Evolutionary conservation across 176 grass and related monocot species (phyloP).

Genomic region (Cenchrus purpureus): DNA sequence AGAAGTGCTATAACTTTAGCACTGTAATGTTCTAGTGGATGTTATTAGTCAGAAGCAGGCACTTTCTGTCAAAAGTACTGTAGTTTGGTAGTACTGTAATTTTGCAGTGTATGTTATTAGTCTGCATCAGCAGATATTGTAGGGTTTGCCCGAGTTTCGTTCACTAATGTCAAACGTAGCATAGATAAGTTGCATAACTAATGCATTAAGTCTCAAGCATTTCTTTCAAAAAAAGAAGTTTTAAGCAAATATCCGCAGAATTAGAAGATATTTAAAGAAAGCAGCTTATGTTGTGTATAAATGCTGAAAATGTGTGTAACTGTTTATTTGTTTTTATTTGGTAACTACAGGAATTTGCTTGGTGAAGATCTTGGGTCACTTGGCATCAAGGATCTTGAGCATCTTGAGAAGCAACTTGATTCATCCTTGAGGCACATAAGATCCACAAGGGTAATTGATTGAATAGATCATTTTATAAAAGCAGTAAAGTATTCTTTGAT

Average conservation of each 20-base stretch:
- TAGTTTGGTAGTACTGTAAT: neutral
- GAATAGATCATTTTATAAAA: neutral
- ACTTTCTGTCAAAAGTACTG: neutral
- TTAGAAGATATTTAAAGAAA: neutral
- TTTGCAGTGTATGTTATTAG: neutral
- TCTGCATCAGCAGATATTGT: neutral
- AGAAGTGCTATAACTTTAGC: neutral
- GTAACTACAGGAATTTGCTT: slow-evolving; percentile 81
- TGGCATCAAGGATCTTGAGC: slow-evolving; percentile 73
- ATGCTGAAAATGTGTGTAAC: neutral
- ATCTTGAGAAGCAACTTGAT: slow-evolving; percentile 93
- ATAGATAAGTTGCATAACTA: neutral
- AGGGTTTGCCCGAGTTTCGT: neutral
- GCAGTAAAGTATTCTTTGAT: neutral
- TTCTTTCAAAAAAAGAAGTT: no score
- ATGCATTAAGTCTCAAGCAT: neutral
- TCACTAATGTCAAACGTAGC: neutral
- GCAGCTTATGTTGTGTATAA: neutral
- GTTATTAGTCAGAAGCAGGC: neutral
- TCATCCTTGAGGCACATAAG: slow-evolving; percentile 90
- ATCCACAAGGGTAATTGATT: slow-evolving; percentile 77
- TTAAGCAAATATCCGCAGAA: neutral
- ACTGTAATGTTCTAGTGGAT: neutral
- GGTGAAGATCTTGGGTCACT: slow-evolving; percentile 80
- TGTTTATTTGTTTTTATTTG: neutral